A percentile compares a stretch with the other conserved stretches of the same genome.
These are phyloP conservation scores for Sarocladium brachiariae DNA, from an alignment of 2,329 filamentous ascomycete genomes.

Conservation along the genomic window DNA sequence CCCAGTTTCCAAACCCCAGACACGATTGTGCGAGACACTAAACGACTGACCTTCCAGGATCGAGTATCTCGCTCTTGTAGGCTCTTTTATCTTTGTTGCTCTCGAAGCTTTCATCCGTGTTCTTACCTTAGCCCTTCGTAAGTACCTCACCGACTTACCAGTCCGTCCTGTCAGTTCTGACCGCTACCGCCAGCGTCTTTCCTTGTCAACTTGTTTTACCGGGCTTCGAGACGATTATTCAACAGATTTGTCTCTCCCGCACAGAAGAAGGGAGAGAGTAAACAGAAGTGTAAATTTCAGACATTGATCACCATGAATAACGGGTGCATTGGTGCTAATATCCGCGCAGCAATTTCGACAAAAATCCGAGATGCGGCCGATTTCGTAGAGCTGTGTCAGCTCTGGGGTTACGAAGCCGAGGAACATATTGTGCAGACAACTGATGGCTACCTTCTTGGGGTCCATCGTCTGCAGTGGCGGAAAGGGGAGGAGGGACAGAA, in stretches of 20 bases:
- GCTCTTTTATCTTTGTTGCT: slow-evolving; percentile 74
- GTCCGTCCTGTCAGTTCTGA: slow-evolving; percentile 8
- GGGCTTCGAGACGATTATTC: slow-evolving; percentile 74
- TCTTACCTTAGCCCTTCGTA: slow-evolving; percentile 81
- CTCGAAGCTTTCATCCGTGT: slow-evolving; percentile 79
- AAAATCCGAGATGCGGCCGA: slow-evolving; percentile 81
- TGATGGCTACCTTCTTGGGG: slow-evolving; percentile 85
- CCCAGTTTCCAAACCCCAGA: neutral
- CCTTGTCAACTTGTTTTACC: slow-evolving; percentile 76
- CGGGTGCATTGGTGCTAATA: too few relatives aligned
- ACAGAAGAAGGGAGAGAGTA: slow-evolving; percentile 59
- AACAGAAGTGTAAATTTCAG: slow-evolving; percentile 53
- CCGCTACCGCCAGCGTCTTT: slow-evolving; percentile 53
- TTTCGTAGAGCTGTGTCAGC: slow-evolving; percentile 86
- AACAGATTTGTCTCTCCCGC: slow-evolving; percentile 68
- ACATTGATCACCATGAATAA: too few relatives aligned
- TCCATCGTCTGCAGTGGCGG: slow-evolving; percentile 80
- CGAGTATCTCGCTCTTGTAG: slow-evolving; percentile 82
- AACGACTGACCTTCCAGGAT: slow-evolving; percentile 39
- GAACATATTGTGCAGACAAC: slow-evolving; percentile 93
- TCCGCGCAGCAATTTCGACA: slow-evolving; percentile 54
- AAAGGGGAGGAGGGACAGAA: slow-evolving; percentile 72
- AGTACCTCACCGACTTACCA: slow-evolving; percentile 24
- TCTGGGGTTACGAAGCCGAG: slow-evolving; percentile 89
- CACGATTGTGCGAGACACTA: neutral